Percentiles rank a stretch among this genome's conserved stretches.
Conservation (phyloP, 2,329 filamentous ascomycete species). For the Penicillium sp. region DNA sequence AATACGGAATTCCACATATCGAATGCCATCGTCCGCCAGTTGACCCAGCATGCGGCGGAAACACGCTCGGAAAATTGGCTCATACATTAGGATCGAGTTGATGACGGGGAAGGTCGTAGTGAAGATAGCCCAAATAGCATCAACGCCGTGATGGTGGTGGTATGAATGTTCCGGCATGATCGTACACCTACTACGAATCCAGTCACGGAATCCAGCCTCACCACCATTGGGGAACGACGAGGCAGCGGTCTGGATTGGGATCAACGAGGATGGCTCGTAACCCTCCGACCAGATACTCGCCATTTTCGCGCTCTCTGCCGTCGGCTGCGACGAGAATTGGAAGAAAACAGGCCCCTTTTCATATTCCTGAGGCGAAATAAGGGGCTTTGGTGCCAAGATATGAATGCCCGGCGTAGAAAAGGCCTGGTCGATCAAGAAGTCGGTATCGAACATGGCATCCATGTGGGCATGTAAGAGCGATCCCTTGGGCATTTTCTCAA, state of each 20-base stretch:
- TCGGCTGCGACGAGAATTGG: constrained; percentile 59
- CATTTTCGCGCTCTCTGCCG: constrained; percentile 51
- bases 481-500: constrained; percentile 88
- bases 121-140: constrained; percentile 87
- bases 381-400: constrained; percentile 64
- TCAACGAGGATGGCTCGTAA: constrained; percentile 65
- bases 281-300: constrained; percentile 68
- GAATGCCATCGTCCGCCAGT: constrained; percentile 80
- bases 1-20: constrained; percentile 81
- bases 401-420: constrained; percentile 76
- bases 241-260: constrained; percentile 68
- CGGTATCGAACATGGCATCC: constrained; percentile 88
- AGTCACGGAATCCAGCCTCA: constrained; percentile 72
- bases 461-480: constrained; percentile 74
- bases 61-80: constrained; percentile 83
- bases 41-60: constrained; percentile 72
- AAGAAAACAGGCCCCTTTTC: constrained; percentile 67
- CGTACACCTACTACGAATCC: constrained; percentile 75
- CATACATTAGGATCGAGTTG: constrained; percentile 80
- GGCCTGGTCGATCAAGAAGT: constrained; percentile 75
- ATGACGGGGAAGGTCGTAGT: constrained; percentile 74
- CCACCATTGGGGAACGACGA: constrained; percentile 77
- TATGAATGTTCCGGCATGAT: constrained; percentile 75
- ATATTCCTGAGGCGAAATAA: constrained; percentile 61
- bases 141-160: constrained; percentile 80